These are phyloP conservation scores for Anisodus tanguticus DNA, from an alignment of 257 asterid genomes.

Conservation along the genomic window DNA sequence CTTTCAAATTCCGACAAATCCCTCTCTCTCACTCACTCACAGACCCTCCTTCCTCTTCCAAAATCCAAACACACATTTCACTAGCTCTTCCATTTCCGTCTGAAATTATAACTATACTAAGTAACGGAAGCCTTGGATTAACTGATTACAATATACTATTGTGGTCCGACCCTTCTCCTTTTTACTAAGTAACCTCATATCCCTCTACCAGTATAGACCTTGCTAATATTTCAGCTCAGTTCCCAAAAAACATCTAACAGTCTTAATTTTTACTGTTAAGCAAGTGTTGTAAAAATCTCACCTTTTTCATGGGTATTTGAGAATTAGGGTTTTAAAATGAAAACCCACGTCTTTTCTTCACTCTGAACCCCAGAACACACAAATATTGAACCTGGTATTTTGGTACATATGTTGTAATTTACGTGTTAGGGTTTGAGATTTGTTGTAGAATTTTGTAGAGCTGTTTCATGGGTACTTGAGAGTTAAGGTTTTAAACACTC, in stretches of 20 bases:
- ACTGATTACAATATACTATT: no score
- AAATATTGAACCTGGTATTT: background rate
- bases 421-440: constrained; percentile 21
- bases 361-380: background rate
- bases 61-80: constrained; percentile 9
- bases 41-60: background rate
- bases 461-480: background rate
- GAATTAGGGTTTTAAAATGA: background rate
- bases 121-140: no score
- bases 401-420: background rate
- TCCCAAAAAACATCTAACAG: no score
- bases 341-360: background rate
- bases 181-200: no score
- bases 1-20: constrained; percentile 18
- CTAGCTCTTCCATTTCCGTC: background rate
- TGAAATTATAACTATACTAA: background rate
- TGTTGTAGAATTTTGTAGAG: background rate
- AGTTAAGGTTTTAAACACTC: no score
- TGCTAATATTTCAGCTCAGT: no score
- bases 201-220: no score
- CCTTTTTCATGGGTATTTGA: constrained; percentile 21
- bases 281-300: background rate
- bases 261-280: no score
- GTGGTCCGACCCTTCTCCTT: no score
- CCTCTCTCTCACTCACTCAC: background rate